Evolutionary conservation across 2,329 filamentous ascomycete genomes (phyloP).

Genomic region (Biscogniauxia mediterranea): DNA sequence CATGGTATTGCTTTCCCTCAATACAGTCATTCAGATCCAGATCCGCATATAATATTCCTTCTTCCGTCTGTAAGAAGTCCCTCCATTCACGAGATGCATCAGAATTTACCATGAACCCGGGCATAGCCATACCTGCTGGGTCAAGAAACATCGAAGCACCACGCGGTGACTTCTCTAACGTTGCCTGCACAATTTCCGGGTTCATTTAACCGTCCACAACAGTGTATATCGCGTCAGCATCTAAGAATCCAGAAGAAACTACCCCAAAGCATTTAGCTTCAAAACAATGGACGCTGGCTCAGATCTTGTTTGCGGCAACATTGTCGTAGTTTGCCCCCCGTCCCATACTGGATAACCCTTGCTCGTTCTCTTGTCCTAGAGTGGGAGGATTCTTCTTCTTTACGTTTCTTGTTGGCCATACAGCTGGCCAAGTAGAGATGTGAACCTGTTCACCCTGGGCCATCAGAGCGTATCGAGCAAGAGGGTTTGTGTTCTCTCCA

Average conservation of each 20-base stretch:
- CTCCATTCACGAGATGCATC: slow-evolving; percentile 16
- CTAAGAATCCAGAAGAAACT: slow-evolving; percentile 44
- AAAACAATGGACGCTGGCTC: slow-evolving; percentile 55
- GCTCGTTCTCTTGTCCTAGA: neutral
- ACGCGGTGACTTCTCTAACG: slow-evolving; percentile 38
- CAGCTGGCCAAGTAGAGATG: slow-evolving; percentile 53
- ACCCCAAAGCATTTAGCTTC: slow-evolving; percentile 58
- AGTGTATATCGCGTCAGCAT: slow-evolving; percentile 37
- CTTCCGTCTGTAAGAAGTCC: slow-evolving; percentile 42
- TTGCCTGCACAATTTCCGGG: slow-evolving; percentile 28
- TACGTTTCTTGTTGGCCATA: slow-evolving; percentile 48
- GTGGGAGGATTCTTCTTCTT: neutral
- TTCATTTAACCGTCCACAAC: slow-evolving; percentile 31
- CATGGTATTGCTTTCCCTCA: slow-evolving; percentile 57
- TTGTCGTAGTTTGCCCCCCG: slow-evolving; percentile 48
- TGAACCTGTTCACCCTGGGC: slow-evolving; percentile 55
- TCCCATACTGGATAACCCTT: too few species aligned
- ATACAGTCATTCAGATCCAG: slow-evolving; percentile 48
- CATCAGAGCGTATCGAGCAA: slow-evolving; percentile 52
- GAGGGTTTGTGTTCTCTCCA: slow-evolving; percentile 57
- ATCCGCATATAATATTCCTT: slow-evolving; percentile 52
- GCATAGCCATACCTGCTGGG: slow-evolving; percentile 43
- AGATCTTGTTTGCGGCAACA: slow-evolving; percentile 48
- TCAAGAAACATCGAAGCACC: slow-evolving; percentile 51
- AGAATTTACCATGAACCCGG: slow-evolving; percentile 36